A percentile compares a stretch with the other conserved stretches of the same genome.
Evolutionary conservation across 1,284 basidiomycete genomes (phyloP).

Genomic region (Trichosporon sp.): DNA sequence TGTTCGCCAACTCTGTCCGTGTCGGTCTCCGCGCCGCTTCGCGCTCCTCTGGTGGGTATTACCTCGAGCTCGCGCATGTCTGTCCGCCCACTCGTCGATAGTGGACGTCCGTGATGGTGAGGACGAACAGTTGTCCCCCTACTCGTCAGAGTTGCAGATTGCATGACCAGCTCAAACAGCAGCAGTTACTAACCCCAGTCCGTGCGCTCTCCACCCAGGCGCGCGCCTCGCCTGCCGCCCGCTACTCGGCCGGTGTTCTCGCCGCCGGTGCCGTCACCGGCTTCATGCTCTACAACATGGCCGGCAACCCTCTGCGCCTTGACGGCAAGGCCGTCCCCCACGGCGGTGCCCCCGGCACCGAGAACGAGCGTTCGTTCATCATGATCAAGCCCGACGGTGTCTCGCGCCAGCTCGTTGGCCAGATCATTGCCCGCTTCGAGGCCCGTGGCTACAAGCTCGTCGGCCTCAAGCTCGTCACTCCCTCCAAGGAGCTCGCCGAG

Average conservation of each 20-base stretch:
- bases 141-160: too few species aligned
- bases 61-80: too few species aligned
- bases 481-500: constrained; percentile 50
- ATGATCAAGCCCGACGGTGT: constrained; percentile 58
- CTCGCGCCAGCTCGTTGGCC: constrained; percentile 52
- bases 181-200: constrained; percentile 34
- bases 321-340: constrained; percentile 57
- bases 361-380: constrained; percentile 57
- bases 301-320: constrained; percentile 38
- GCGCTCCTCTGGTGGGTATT: constrained; percentile 47
- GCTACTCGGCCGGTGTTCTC: constrained; percentile 36
- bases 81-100: too few species aligned
- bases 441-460: constrained; percentile 56
- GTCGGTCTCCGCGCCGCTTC: constrained; percentile 53
- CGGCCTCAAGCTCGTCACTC: constrained; percentile 53
- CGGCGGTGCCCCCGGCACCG: constrained; percentile 57
- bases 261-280: constrained; percentile 42
- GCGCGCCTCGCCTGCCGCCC: constrained; percentile 36
- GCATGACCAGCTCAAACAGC: too few species aligned
- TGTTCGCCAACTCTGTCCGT: constrained; percentile 51
- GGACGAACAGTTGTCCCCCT: too few species aligned
- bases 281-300: constrained; percentile 45
- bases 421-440: constrained; percentile 53
- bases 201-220: constrained; percentile 48
- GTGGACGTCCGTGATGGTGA: too few species aligned